These are phyloP conservation scores for Asterophora lycoperdoides DNA, from an alignment of 768 basidiomycete species.

Conservation along the genomic window DNA sequence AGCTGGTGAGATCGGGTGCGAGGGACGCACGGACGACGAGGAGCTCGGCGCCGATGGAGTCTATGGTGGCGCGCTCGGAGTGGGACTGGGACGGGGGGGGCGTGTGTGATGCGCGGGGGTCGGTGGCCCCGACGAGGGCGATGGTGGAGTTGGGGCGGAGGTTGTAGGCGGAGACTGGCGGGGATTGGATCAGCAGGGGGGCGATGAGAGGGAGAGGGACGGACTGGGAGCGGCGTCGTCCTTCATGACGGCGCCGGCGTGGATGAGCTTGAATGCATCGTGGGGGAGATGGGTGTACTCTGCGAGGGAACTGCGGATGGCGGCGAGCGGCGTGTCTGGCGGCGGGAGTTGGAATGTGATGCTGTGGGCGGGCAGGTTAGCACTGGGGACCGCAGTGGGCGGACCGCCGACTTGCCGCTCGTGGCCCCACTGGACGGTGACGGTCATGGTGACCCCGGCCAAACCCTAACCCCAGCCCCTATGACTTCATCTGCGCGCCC, in stretches of 20 bases:
- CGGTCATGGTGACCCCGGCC: conserved; percentile 26
- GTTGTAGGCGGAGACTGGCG: conserved; percentile 67
- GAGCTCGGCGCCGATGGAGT: conserved; percentile 53
- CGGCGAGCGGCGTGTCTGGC: conserved; percentile 51
- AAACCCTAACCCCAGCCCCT: not conserved
- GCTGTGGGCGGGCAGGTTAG: conserved; percentile 19
- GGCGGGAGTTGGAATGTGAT: conserved; percentile 50
- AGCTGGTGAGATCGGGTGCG: conserved; percentile 51
- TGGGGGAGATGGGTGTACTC: conserved; percentile 69
- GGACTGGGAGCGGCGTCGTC: conserved; percentile 68
- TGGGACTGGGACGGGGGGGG: conserved; percentile 23
- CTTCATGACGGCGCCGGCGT: conserved; percentile 87
- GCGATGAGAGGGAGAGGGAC: conserved; percentile 17
- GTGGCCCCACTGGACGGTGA: conserved; percentile 44
- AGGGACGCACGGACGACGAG: conserved; percentile 49
- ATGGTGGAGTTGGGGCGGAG: conserved; percentile 67
- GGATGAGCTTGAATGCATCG: conserved; percentile 79
- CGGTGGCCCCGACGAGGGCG: conserved; percentile 56
- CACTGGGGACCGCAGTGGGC: too few species aligned
- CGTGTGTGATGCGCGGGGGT: conserved; percentile 19
- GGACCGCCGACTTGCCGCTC: conserved; percentile 25
- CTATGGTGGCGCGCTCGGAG: conserved; percentile 50
- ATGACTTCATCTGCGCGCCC: conserved; percentile 15
- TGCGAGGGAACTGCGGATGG: conserved; percentile 59
- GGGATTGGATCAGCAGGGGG: conserved; percentile 6